Evolutionary conservation across 129 eudicot species (phyloP).

Genomic region (Arctium minus): DNA sequence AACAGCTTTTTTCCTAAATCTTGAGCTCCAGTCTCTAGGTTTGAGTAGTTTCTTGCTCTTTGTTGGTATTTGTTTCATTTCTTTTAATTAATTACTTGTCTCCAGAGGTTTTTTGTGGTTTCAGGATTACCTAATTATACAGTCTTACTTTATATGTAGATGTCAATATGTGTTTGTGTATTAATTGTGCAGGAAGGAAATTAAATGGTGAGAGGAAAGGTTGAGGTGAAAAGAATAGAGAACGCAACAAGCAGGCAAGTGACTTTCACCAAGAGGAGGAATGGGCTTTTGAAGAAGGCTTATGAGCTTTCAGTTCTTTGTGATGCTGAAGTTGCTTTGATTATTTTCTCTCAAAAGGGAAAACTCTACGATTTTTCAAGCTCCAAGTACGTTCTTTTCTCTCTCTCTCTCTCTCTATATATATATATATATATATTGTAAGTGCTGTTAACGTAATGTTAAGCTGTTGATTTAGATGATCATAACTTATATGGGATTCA

Average conservation of each 20-base stretch:
- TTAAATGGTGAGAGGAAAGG: conserved; percentile 60
- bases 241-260: conserved; percentile 63
- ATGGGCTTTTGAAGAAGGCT: conserved; percentile 49
- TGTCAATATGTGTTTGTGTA: no score
- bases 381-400: not conserved
- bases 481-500: not conserved
- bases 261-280: conserved; percentile 47
- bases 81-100: not conserved
- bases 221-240: conserved; percentile 52
- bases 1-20: not conserved
- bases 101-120: not conserved
- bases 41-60: not conserved
- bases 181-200: conserved; percentile 26
- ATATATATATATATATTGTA: not conserved
- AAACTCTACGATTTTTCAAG: no score
- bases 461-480: not conserved
- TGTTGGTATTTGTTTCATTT: not conserved
- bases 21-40: not conserved
- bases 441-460: not conserved
- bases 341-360: conserved; percentile 41
- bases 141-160: not conserved
- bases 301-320: conserved; percentile 38
- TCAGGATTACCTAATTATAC: not conserved
- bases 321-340: conserved; percentile 31
- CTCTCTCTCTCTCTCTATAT: not conserved